phyloP scores from a whole-genome alignment of 2,329 filamentous ascomycete genomes.

The Xylariomycetidae sp. region DNA sequence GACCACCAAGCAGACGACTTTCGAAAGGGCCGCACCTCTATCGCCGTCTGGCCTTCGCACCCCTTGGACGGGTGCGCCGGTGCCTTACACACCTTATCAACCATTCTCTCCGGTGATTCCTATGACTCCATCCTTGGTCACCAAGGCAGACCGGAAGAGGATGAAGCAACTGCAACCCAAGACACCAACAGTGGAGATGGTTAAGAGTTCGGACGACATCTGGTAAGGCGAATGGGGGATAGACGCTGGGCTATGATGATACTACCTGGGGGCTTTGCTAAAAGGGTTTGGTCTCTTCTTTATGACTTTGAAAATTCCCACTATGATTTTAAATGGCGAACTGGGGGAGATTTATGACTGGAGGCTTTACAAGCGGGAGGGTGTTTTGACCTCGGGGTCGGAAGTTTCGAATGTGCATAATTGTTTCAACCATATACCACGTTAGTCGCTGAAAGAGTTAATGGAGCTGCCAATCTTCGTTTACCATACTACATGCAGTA shows the following conservation, averaged over 20 bases:
- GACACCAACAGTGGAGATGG: conserved; percentile 59
- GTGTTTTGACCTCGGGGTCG: conserved; percentile 4
- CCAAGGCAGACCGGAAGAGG: conserved; percentile 64
- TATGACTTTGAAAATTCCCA: too few relatives aligned
- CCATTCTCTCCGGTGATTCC: conserved; percentile 72
- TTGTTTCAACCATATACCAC: conserved; percentile 5
- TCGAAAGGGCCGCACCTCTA: conserved; percentile 53
- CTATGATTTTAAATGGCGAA: too few relatives aligned
- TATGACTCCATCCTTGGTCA: conserved; percentile 71
- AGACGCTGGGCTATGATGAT: too few relatives aligned
- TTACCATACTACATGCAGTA: conserved; percentile 1
- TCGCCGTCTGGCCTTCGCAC: conserved; percentile 56
- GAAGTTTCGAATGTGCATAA: too few relatives aligned
- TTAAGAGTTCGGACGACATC: conserved; percentile 56
- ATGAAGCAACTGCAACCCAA: conserved; percentile 61
- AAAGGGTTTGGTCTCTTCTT: too few relatives aligned
- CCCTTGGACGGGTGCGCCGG: conserved; percentile 56
- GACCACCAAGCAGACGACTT: conserved; percentile 60
- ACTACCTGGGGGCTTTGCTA: too few relatives aligned
- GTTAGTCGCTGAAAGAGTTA: background rate
- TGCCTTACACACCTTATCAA: conserved; percentile 76
- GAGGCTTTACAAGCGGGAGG: too few relatives aligned
- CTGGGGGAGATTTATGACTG: too few relatives aligned
- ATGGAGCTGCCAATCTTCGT: too few relatives aligned
- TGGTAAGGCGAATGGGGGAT: conserved; percentile 48